Percentiles rank a stretch among this genome's conserved stretches.
phyloP scores from a whole-genome alignment of 106 monocot genomes.

The Dendrobium chrysotoxum region DNA sequence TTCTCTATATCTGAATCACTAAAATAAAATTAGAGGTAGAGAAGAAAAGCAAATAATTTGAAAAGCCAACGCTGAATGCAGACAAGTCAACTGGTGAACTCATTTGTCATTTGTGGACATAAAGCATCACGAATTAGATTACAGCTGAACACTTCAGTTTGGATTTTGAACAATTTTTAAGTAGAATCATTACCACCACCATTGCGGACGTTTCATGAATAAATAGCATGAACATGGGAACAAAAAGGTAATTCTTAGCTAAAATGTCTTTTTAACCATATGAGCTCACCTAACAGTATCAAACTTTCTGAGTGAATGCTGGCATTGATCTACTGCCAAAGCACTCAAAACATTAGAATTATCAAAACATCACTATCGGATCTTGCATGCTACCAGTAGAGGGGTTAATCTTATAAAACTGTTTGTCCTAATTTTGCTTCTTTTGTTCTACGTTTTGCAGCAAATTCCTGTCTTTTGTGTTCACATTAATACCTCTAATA shows the following conservation, averaged over 20 bases:
- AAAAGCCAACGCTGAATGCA: background rate
- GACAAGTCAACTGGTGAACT: background rate
- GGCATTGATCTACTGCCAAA: too few relatives aligned
- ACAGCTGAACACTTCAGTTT: background rate
- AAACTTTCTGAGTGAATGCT: too few relatives aligned
- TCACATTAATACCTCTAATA: too few relatives aligned
- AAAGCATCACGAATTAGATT: background rate
- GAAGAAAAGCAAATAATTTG: background rate
- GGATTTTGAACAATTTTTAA: background rate
- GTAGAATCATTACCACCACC: background rate
- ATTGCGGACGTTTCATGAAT: background rate
- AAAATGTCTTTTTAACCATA: background rate
- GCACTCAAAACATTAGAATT: too few relatives aligned
- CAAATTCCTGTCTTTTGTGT: too few relatives aligned
- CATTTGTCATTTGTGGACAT: background rate
- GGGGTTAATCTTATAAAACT: too few relatives aligned
- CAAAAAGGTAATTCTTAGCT: background rate
- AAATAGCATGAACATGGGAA: background rate
- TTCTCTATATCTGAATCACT: constrained; percentile 45
- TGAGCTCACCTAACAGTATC: too few relatives aligned
- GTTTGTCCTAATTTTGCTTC: too few relatives aligned
- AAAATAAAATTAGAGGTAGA: constrained; percentile 2
- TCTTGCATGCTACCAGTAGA: too few relatives aligned
- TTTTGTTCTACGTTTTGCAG: too few relatives aligned
- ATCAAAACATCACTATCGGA: too few relatives aligned